These are phyloP conservation scores for Primulina tabacum DNA, from an alignment of 257 asterid genomes.

Conservation along the genomic window DNA sequence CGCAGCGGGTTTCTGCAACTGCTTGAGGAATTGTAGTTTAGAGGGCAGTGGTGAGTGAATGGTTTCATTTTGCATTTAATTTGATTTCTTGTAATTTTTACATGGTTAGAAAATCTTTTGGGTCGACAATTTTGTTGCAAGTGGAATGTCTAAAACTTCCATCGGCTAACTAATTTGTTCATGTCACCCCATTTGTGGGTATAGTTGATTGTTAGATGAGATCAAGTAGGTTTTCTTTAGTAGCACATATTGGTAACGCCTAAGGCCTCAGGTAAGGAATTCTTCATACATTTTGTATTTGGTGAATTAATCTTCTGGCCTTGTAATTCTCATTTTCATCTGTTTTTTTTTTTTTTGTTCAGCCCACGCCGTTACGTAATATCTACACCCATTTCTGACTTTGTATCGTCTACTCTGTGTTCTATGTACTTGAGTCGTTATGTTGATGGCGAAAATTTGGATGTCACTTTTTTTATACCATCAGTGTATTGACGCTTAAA, in stretches of 20 bases:
- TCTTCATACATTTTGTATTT: slow-evolving; percentile 26
- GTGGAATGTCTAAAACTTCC: slow-evolving; percentile 6
- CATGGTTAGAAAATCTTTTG: slow-evolving; percentile 18
- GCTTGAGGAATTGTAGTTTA: slow-evolving; percentile 41
- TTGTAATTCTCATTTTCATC: neutral
- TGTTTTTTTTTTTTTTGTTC: too few relatives aligned
- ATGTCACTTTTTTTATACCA: too few relatives aligned
- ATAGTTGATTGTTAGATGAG: slow-evolving; percentile 35
- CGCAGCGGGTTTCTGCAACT: slow-evolving; percentile 58
- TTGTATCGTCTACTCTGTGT: neutral
- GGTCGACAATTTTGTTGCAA: slow-evolving; percentile 1
- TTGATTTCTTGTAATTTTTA: slow-evolving; percentile 18
- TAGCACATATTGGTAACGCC: slow-evolving; percentile 17
- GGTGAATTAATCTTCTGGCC: slow-evolving; percentile 4
- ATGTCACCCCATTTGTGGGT: slow-evolving; percentile 35
- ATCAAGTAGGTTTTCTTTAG: slow-evolving; percentile 24
- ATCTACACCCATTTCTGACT: neutral
- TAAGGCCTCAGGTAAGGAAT: slow-evolving; percentile 14
- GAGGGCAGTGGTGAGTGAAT: slow-evolving; percentile 22
- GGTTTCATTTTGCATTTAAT: slow-evolving; percentile 29
- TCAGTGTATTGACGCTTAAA: neutral
- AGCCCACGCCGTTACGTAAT: neutral
- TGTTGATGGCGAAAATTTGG: too few relatives aligned
- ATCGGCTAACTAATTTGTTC: slow-evolving; percentile 26
- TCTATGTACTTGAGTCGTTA: neutral